A percentile compares a stretch with the other conserved stretches of the same genome.
Conservation (phyloP, 1,284 basidiomycete genomes). For the Phenoliferia sp. region DNA sequence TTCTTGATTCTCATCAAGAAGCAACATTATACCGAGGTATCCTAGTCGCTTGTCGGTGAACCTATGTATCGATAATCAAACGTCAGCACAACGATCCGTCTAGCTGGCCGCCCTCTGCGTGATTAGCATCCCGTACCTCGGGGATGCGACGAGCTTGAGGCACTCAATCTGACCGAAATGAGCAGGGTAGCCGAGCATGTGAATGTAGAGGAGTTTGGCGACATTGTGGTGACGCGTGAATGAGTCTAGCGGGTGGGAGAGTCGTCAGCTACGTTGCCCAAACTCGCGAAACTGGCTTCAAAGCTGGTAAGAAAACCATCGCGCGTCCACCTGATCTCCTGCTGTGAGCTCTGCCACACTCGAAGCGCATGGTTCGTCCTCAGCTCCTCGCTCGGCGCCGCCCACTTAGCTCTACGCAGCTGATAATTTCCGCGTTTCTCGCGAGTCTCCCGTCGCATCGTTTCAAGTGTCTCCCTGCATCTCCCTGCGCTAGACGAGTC, state of each 20-base stretch:
- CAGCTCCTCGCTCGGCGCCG: too few relatives aligned
- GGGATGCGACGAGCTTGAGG: conserved; percentile 96
- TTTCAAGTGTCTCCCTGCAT: too few relatives aligned
- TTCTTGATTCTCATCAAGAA: conserved; percentile 97
- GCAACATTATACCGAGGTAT: conserved; percentile 95
- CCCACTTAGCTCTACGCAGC: too few relatives aligned
- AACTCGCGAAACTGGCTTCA: background rate
- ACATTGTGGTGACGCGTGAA: conserved; percentile 93
- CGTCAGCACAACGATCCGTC: background rate
- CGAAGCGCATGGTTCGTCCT: too few relatives aligned
- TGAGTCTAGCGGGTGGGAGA: conserved; percentile 55
- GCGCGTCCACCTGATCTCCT: too few relatives aligned
- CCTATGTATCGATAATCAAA: conserved; percentile 2
- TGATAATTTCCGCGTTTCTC: too few relatives aligned
- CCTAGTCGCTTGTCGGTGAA: conserved; percentile 97
- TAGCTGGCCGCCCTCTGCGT: too few relatives aligned
- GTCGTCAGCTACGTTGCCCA: background rate
- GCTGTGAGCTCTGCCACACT: too few relatives aligned
- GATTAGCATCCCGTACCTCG: conserved; percentile 50
- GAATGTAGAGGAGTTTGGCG: conserved; percentile 97
- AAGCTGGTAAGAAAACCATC: background rate
- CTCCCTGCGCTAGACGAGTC: too few relatives aligned
- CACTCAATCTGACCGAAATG: conserved; percentile 99
- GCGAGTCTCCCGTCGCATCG: too few relatives aligned
- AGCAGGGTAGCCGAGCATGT: conserved; percentile 98